These are phyloP conservation scores for Magnolia changhungtana DNA, from an alignment of 164 flowering plant genomes.

Conservation along the genomic window DNA sequence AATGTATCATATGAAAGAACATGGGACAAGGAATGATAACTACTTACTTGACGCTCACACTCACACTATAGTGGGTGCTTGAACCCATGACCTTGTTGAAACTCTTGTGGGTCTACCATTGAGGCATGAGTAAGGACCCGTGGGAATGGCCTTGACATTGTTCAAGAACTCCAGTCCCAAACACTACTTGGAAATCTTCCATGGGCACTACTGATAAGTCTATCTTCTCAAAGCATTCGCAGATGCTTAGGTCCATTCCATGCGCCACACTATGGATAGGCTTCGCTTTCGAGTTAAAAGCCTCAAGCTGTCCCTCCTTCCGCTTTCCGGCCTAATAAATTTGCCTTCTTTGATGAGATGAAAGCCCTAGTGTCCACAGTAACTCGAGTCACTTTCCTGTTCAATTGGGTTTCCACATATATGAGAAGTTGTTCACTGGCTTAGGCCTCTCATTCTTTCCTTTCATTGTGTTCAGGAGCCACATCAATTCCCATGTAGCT, in stretches of 20 bases:
- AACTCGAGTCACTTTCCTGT: background rate
- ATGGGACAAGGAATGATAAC: too few relatives aligned
- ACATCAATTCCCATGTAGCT: background rate
- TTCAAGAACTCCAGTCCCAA: background rate
- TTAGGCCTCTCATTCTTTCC: background rate
- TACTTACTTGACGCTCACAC: too few relatives aligned
- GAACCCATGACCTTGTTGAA: too few relatives aligned
- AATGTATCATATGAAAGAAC: too few relatives aligned
- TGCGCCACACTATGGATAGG: background rate
- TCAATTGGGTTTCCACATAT: background rate
- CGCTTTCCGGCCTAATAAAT: background rate
- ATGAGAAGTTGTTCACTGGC: background rate
- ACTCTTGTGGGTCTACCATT: too few relatives aligned
- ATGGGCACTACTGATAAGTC: background rate
- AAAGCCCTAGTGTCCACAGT: background rate
- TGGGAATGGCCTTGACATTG: background rate
- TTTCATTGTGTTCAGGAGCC: background rate
- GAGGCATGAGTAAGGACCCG: too few relatives aligned
- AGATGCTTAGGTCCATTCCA: background rate
- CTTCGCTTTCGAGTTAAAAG: background rate
- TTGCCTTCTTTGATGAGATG: background rate
- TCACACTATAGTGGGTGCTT: too few relatives aligned
- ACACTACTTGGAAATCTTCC: background rate
- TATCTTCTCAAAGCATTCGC: background rate
- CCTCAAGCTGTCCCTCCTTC: constrained; percentile 1